Evolutionary conservation across 306 rosid species (phyloP), one percentile per base, ranked within the genome.

Genomic region (Dalbergia cultrata): DNA sequence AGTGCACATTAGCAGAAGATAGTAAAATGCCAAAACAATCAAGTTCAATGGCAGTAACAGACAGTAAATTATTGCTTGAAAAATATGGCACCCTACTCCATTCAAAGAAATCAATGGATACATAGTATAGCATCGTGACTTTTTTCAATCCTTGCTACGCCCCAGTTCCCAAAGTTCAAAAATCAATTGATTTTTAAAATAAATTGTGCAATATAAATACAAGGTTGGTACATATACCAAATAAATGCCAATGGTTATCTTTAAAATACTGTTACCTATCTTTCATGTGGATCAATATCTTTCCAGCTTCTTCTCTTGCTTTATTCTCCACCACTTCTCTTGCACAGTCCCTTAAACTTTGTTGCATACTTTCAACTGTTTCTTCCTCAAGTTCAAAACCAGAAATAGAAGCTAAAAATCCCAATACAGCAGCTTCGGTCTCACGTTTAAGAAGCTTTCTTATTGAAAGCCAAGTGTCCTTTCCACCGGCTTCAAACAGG

Each of bases 301-400:
- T 91, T 49, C 91, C 93, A 76, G 97, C 92, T 84, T 90, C 99
- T 80, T 91, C 97, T 80, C 90, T 84, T 86, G 92, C 97, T 81
- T 88, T 95, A 69, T 70, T 86, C 78, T 91, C 95, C 52, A 95
- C 97, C 78, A 95, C 57, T 67, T 84, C 86, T 89, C 92, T 90
- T 59, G 94, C 94, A 77, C 85, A 82, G 70, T 84, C 92, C 81
- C 85, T 84, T 70, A 95, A 80, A 80, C 81, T 65, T 76, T 79
- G 86, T 33, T 77, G 74, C 97, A 93, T 89, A 43, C 13, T 81
- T 67, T 75, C 84, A 75, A 60, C 77, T 43, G 85, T 88, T 84
- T 82, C 87, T 80, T 89, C 67, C 41, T 93, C 94, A 84, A 95
- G 80, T 81, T 95, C 97, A 88, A 87, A 95, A 84, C 93, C 94